Conservation (phyloP, 805 yeast species). For the Cyberlindnera bimundalis region DNA sequence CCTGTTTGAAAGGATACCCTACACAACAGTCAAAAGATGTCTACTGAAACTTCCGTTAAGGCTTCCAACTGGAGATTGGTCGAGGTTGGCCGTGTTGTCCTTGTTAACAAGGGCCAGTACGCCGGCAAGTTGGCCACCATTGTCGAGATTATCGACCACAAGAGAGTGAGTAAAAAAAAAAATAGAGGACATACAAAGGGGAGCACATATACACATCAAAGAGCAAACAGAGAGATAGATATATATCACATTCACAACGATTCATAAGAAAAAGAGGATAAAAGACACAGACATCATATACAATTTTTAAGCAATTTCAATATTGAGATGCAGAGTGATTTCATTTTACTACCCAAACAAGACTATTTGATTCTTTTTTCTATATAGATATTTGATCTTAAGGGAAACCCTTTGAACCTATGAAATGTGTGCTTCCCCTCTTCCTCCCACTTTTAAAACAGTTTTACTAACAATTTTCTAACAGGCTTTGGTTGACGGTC, state of each 20-base stretch:
- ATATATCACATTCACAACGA: too few species aligned
- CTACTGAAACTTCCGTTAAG: slow-evolving; percentile 76
- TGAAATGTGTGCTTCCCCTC: too few species aligned
- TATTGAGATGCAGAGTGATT: too few species aligned
- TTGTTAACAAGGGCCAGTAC: slow-evolving; percentile 71
- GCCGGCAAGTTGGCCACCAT: slow-evolving; percentile 90
- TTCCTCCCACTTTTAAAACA: not conserved
- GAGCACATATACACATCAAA: not conserved
- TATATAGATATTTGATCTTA: too few species aligned
- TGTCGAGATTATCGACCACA: slow-evolving; percentile 99
- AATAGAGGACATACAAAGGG: not conserved
- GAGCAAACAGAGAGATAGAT: too few species aligned
- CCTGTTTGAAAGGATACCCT: not conserved
- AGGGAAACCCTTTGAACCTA: too few species aligned
- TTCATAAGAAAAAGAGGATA: too few species aligned
- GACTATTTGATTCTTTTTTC: too few species aligned
- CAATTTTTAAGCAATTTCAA: too few species aligned
- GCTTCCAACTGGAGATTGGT: slow-evolving; percentile 99
- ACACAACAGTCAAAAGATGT: slow-evolving; percentile 40
- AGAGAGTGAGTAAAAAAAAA: slow-evolving; percentile 65
- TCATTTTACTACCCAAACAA: too few species aligned
- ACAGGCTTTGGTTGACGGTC: slow-evolving; percentile 94
- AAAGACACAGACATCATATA: too few species aligned
- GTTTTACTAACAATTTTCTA: slow-evolving; percentile 27
- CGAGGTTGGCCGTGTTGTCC: slow-evolving; percentile 98